A percentile compares a stretch with the other conserved stretches of the same genome.
phyloP scores from a whole-genome alignment of 1,284 basidiomycete species.

The Pascua sp. region DNA sequence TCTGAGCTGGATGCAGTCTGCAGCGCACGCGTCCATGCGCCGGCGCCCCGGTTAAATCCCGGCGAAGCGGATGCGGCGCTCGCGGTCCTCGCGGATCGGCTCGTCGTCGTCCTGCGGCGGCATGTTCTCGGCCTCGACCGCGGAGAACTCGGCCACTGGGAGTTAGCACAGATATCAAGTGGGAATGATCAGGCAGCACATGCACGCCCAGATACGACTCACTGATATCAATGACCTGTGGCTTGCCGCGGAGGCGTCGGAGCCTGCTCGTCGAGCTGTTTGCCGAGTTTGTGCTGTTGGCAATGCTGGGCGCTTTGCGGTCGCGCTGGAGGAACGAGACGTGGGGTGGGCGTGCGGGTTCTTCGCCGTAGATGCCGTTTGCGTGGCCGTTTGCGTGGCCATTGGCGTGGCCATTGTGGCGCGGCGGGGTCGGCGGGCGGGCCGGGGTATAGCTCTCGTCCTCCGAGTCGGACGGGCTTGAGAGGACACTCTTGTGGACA shows the following conservation, averaged over 20 bases:
- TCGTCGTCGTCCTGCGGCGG: constrained; percentile 20
- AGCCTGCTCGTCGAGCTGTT: constrained; percentile 6
- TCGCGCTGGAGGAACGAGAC: neutral
- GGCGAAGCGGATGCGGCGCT: constrained; percentile 36
- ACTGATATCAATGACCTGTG: constrained; percentile 20
- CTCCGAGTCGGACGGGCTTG: neutral
- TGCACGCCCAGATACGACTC: neutral
- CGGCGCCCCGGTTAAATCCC: neutral
- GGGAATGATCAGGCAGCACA: too few species aligned
- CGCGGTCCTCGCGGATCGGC: constrained; percentile 33
- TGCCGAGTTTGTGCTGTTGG: constrained; percentile 2
- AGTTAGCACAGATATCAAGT: neutral
- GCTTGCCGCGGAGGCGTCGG: constrained; percentile 15
- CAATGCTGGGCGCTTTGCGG: constrained; percentile 1
- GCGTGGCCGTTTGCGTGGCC: constrained; percentile 1
- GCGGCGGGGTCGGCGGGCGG: constrained; percentile 1
- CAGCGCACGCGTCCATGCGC: too few species aligned
- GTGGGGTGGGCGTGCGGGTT: too few species aligned
- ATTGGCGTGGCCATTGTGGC: constrained; percentile 2
- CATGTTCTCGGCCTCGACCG: constrained; percentile 20
- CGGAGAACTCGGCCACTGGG: constrained; percentile 32
- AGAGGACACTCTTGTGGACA: neutral
- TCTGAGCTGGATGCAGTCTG: too few species aligned
- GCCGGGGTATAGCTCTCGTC: neutral
- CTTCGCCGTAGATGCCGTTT: neutral